These are phyloP conservation scores for Leccinum pellstonianum DNA, from an alignment of 768 basidiomycete species.

Conservation along the genomic window DNA sequence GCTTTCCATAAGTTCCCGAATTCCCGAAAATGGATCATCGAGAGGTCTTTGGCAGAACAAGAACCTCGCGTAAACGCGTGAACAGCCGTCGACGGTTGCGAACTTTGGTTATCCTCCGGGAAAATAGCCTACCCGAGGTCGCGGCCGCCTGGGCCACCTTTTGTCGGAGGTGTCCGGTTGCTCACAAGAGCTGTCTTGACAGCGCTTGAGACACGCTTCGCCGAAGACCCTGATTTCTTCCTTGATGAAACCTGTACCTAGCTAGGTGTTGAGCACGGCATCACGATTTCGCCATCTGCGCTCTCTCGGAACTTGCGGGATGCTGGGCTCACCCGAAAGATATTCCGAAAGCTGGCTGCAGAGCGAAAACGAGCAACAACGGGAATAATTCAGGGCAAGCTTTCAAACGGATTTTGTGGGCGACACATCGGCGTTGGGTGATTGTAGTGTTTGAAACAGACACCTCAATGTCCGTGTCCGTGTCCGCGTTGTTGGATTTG, in stretches of 20 bases:
- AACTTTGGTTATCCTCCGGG: too few relatives aligned
- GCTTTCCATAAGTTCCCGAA: too few relatives aligned
- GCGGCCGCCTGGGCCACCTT: neutral
- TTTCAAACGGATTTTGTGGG: neutral
- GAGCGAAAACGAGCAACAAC: neutral
- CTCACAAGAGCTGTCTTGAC: neutral
- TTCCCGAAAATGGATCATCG: too few relatives aligned
- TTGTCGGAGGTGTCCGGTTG: neutral
- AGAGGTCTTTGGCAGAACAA: too few relatives aligned
- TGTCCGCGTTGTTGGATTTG: too few relatives aligned
- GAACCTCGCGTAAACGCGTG: too few relatives aligned
- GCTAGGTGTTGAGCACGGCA: conserved; percentile 12
- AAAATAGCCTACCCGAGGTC: too few relatives aligned
- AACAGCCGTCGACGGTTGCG: too few relatives aligned
- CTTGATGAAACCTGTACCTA: conserved; percentile 4
- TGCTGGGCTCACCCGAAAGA: conserved; percentile 4
- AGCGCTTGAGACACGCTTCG: neutral
- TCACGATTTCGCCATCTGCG: conserved; percentile 17
- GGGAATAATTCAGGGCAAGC: conserved; percentile 3
- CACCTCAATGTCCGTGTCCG: too few relatives aligned
- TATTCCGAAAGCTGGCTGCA: conserved; percentile 1
- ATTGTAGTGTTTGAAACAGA: too few relatives aligned
- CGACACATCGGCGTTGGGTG: too few relatives aligned
- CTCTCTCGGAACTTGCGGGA: conserved; percentile 18
- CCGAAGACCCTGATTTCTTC: conserved; percentile 3